These are phyloP conservation scores for Bipolaris gigantea DNA, from an alignment of 2,329 filamentous ascomycete species.

Conservation along the genomic window DNA sequence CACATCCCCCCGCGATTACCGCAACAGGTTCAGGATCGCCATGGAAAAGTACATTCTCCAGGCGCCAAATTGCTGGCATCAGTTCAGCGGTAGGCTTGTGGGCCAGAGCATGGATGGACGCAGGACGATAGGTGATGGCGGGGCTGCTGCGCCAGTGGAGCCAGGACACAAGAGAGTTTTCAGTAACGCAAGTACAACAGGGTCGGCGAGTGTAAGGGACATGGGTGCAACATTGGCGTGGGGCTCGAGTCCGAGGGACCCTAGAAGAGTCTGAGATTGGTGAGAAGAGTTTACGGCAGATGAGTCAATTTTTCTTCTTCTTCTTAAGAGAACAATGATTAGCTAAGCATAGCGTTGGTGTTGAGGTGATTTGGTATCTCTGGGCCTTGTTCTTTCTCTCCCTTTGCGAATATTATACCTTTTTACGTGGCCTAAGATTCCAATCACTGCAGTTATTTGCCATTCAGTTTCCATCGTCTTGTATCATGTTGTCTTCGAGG, in stretches of 20 bases:
- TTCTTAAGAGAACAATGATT: background rate
- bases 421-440: background rate
- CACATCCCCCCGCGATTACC: constrained; percentile 96
- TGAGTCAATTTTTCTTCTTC: background rate
- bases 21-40: constrained; percentile 90
- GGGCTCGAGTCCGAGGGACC: background rate
- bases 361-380: background rate
- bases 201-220: background rate
- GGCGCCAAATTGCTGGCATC: constrained; percentile 75
- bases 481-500: too few species aligned
- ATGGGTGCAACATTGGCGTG: constrained; percentile 2
- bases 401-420: background rate
- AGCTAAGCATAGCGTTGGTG: background rate
- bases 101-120: constrained; percentile 21
- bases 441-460: background rate
- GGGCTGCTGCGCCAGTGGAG: background rate
- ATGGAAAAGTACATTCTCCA: constrained; percentile 89
- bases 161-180: constrained; percentile 20
- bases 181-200: constrained; percentile 13
- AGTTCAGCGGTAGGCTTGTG: constrained; percentile 53
- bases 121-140: constrained; percentile 17
- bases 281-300: background rate
- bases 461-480: background rate
- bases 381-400: background rate
- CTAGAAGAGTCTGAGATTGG: background rate